A percentile compares a stretch with the other conserved stretches of the same genome.
Conservation (phyloP, 1,284 basidiomycete species). For the Mycosarcoma mackinlayi region DNA sequence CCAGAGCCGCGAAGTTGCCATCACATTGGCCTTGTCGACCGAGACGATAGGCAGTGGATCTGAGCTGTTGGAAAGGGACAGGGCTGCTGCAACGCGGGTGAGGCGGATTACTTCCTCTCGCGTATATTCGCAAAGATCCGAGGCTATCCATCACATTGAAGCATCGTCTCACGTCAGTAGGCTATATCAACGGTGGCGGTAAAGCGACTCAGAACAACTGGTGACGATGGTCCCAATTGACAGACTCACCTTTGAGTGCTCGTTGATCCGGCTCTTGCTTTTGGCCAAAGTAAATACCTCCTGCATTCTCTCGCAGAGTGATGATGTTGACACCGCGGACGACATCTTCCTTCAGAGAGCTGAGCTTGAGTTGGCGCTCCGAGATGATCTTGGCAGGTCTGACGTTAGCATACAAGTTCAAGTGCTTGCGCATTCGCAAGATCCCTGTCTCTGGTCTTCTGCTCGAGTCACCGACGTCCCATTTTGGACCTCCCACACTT, state of each 20-base stretch:
- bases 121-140: constrained; percentile 75
- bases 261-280: constrained; percentile 80
- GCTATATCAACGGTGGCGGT: too few relatives aligned
- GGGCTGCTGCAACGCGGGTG: constrained; percentile 84
- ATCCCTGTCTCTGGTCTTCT: constrained; percentile 93
- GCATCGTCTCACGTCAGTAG: background rate
- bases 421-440: constrained; percentile 85
- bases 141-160: constrained; percentile 10
- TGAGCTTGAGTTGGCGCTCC: constrained; percentile 84
- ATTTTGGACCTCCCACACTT: constrained; percentile 95
- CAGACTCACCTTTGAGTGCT: constrained; percentile 31
- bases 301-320: constrained; percentile 86
- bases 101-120: constrained; percentile 90
- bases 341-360: constrained; percentile 85
- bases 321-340: constrained; percentile 89
- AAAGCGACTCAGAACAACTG: too few relatives aligned
- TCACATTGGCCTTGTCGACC: constrained; percentile 97
- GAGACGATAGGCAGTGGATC: constrained; percentile 90
- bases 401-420: constrained; percentile 96
- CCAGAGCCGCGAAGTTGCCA: constrained; percentile 93
- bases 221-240: background rate
- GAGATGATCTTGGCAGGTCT: constrained; percentile 94
- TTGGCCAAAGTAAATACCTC: constrained; percentile 80
- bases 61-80: constrained; percentile 80
- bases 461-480: constrained; percentile 80